Evolutionary conservation across 2,329 filamentous ascomycete species (phyloP), one percentile per base, ranked within the genome.

Genomic region (Colletotrichum nymphaeae): DNA sequence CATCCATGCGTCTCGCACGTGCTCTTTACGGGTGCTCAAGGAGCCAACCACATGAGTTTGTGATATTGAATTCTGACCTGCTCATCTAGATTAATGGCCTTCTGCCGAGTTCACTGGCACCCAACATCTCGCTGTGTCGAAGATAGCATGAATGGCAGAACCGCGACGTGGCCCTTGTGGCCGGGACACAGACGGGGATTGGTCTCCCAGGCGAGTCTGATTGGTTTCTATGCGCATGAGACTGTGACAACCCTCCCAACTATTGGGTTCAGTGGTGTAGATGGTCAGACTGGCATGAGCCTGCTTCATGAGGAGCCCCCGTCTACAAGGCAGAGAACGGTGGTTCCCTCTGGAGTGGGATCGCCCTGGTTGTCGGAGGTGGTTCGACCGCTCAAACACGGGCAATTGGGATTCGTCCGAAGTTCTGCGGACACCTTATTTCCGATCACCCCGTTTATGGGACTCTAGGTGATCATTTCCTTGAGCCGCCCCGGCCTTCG

Each of bases 361-460:
- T 73, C 42, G 30, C 28, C 67, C 71, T 60, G 26, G 67, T 55
- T 66, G 19, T 24, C 22, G 35, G 26, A 28, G 22, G 28, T 65
- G 56, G 67, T 63, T 71, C 71, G 57, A 66, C n/a, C 37, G 52
- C 6, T n/a, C 37, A 42, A 26, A 46, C 63, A 37, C 49, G 42
- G 26, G 22, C 59, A 60, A 37, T 69, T 73, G 59, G 70, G 66
- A 70, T 26, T 73, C 71, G 56, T 73, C 71, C 71, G 71, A 73
- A 28, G 32, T 70, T 37, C 22, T 52, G 71, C 56, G 37, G 46
- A 28, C 62, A 73, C 67, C 67, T 73, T 70, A 65, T 70, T 71
- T 71, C 71, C 67, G 60, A 65, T 42, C 60, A 28, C 46, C 59
- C 16, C 53, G 30, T 32, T 49, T 52, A n/a, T 19, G 26, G 42